Evolutionary conservation across 169 alveolate species (phyloP).

Genomic region (Plasmodium blacklocki): DNA sequence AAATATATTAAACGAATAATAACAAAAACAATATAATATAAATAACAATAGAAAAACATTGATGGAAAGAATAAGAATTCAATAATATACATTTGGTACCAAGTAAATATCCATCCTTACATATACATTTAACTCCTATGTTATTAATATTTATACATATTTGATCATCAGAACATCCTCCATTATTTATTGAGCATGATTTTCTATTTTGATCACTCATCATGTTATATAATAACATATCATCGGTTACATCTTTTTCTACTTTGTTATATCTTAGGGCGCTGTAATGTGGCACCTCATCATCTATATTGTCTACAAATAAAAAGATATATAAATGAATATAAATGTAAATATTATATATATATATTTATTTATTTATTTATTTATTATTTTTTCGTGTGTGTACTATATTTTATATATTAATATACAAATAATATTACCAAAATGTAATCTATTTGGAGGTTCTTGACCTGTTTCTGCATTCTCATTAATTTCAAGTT

Average conservation of each 20-base stretch:
- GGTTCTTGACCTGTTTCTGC: too few relatives aligned
- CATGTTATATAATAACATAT: background rate
- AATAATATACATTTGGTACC: constrained; percentile 5
- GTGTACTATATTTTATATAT: too few relatives aligned
- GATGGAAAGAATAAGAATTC: background rate
- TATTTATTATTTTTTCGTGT: too few relatives aligned
- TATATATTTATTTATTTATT: too few relatives aligned
- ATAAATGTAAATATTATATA: background rate
- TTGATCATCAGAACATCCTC: constrained; percentile 40
- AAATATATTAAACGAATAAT: background rate
- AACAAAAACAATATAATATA: background rate
- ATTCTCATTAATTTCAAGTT: too few relatives aligned
- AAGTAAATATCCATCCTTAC: constrained; percentile 37
- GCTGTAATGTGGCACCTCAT: constrained; percentile 6
- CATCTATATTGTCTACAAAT: background rate
- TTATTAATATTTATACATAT: constrained; percentile 22
- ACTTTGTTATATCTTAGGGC: constrained; percentile 11
- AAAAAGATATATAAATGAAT: background rate
- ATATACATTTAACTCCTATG: constrained; percentile 15
- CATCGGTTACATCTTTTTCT: constrained; percentile 13
- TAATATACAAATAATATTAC: too few relatives aligned
- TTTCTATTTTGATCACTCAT: background rate
- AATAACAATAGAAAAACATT: constrained; percentile 6
- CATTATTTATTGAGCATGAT: constrained; percentile 25
- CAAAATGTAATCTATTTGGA: too few relatives aligned